A percentile compares a stretch with the other conserved stretches of the same genome.
These are phyloP conservation scores for Clonostachys solani DNA, from an alignment of 2,329 filamentous ascomycete species.

Conservation along the genomic window DNA sequence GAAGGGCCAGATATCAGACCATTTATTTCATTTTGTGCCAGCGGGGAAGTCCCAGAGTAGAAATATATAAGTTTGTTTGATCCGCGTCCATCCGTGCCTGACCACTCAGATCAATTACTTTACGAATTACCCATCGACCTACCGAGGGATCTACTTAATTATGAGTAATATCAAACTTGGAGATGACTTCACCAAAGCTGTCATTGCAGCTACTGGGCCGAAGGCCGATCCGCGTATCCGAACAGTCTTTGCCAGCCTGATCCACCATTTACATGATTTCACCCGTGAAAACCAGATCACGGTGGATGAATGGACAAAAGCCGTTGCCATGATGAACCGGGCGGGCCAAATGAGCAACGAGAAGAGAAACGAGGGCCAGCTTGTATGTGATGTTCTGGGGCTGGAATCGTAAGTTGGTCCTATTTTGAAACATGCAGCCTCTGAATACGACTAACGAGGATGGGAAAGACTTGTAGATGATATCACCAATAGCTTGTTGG, in stretches of 20 bases:
- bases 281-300: constrained; percentile 69
- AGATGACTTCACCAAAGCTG: constrained; percentile 56
- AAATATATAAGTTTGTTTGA: no score
- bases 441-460: background rate
- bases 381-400: constrained; percentile 63
- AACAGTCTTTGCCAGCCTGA: constrained; percentile 57
- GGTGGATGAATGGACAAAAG: constrained; percentile 66
- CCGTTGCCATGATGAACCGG: constrained; percentile 44
- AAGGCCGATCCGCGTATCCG: constrained; percentile 60
- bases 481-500: constrained; percentile 50
- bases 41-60: no score
- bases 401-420: constrained; percentile 47
- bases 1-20: no score
- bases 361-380: constrained; percentile 63
- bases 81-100: no score
- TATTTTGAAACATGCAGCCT: background rate
- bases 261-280: constrained; percentile 71
- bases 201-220: constrained; percentile 65
- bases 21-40: no score
- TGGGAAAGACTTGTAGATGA: constrained; percentile 59
- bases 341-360: constrained; percentile 60
- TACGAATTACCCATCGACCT: no score
- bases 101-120: no score
- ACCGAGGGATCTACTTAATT: no score
- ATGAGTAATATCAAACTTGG: background rate